Conservation (phyloP, 192 early-diverging fungal genomes). For the Pilaira anomala region DNA sequence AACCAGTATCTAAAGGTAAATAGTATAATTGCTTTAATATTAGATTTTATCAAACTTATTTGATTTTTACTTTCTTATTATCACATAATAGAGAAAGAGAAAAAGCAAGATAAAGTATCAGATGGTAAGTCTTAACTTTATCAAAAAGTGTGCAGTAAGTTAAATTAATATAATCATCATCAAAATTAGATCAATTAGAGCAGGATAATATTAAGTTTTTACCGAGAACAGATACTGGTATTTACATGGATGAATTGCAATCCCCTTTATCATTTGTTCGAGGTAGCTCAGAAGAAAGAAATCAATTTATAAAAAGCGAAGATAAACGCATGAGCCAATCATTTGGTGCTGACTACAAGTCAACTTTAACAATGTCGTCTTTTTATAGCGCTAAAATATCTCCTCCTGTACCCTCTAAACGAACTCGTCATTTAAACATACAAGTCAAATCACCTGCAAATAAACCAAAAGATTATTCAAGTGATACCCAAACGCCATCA, state of each 20-base stretch:
- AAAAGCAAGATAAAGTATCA: not conserved
- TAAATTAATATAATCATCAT: too few species aligned
- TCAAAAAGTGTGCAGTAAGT: too few species aligned
- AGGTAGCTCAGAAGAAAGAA: not conserved
- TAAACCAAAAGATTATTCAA: too few species aligned
- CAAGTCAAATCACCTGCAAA: too few species aligned
- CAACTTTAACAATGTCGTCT: not conserved
- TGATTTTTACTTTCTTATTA: not conserved
- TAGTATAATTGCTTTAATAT: not conserved
- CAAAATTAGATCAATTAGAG: not conserved
- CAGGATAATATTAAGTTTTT: conserved; percentile 3
- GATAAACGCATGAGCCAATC: not conserved
- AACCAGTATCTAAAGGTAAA: conserved; percentile 1
- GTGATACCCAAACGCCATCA: too few species aligned
- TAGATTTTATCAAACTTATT: not conserved
- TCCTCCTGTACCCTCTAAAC: conserved; percentile 5
- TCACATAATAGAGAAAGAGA: not conserved
- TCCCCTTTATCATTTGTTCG: conserved; percentile 8
- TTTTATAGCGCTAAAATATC: not conserved
- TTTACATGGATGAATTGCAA: conserved; percentile 11
- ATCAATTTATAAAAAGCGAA: not conserved
- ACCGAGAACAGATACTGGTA: conserved; percentile 7
- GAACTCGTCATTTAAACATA: conserved; percentile 2
- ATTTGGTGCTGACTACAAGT: conserved; percentile 1
- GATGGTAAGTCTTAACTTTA: not conserved